Conservation (phyloP, 108 stramenopile species). For the Cyclotella atomus region DNA sequence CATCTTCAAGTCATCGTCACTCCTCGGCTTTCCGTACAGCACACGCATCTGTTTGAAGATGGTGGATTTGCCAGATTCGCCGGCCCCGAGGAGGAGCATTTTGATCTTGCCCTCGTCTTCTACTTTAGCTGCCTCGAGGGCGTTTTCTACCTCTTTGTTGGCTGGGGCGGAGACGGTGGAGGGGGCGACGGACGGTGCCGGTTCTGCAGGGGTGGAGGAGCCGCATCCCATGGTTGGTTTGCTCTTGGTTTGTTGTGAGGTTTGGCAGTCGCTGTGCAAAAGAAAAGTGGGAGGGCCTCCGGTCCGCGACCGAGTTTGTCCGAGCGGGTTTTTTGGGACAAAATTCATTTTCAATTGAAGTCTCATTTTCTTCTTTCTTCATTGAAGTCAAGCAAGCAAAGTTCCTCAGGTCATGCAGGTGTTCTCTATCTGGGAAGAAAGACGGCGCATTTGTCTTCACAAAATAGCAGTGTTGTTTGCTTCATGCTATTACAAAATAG, state of each 20-base stretch:
- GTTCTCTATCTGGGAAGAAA: too few species aligned
- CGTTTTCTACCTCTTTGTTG: constrained; percentile 15
- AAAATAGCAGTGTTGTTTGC: too few species aligned
- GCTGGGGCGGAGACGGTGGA: constrained; percentile 10
- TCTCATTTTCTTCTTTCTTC: too few species aligned
- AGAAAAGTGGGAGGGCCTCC: too few species aligned
- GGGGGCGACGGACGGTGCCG: background rate
- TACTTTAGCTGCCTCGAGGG: constrained; percentile 14
- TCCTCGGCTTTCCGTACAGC: constrained; percentile 64
- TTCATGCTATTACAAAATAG: too few species aligned
- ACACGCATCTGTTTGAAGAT: constrained; percentile 96
- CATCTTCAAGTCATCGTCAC: constrained; percentile 79
- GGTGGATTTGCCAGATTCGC: constrained; percentile 98
- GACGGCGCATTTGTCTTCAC: too few species aligned
- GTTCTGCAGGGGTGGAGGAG: constrained; percentile 17
- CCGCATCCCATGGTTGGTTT: constrained; percentile 36
- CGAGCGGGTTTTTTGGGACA: too few species aligned
- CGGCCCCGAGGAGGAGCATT: constrained; percentile 95
- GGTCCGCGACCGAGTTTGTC: too few species aligned
- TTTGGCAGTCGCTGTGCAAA: background rate
- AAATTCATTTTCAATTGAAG: too few species aligned
- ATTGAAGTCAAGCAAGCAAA: too few species aligned
- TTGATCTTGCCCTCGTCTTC: constrained; percentile 81
- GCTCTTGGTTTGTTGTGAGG: background rate
- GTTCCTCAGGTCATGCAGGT: too few species aligned